Evolutionary conservation across 768 basidiomycete species (phyloP), one percentile per base, ranked within the genome.

Genomic region (Suillus luteus): DNA sequence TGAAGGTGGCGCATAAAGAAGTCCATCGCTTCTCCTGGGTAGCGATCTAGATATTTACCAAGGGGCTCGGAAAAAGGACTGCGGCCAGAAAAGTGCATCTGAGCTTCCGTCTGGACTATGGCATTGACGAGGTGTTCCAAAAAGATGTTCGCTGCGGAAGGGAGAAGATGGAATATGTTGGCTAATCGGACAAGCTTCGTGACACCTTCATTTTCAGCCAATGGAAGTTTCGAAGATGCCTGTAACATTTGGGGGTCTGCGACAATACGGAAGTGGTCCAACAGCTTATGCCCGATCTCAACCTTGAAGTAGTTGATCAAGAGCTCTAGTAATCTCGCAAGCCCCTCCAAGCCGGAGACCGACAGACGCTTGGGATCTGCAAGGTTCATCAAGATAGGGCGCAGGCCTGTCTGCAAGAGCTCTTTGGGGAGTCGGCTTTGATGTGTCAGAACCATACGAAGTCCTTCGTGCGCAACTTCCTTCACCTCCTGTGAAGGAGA

Each of bases 261-360:
- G 24, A 99, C 90, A 43, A 91, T 87, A 49, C 90, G 89, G 78
- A 96, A 98, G 74, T 99, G 97, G 70, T 99, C 97, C 24, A 99
- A 82, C 8, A 99, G 86, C 77, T 99, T 99, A 75, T 93, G 87
- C 0, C 97, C 97, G 64, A 99, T 99, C 79, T 99, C 97, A 19
- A 99, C 96, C 75, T 98, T 99, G 87, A 99, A 99, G 78, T 99
- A 99, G 75, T 98, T 98, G 44, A 95, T 97, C 62, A 99, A 79
- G 8, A 99, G 84, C 74, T 97, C 95, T 57, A 99, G 81, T 57
- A 99, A 84, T 14, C 96, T 89, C 14, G 96, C 96, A 27, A 99
- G 81, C 3, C 97, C 97, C 74, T 99, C 95, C 62, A 96, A 74
- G 11, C 96, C 96, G 5, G 92, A 86, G 31, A 97, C 92, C 8